A percentile compares a stretch with the other conserved stretches of the same genome.
phyloP scores from a whole-genome alignment of 345 rosid genomes.

The Salix udensis region DNA sequence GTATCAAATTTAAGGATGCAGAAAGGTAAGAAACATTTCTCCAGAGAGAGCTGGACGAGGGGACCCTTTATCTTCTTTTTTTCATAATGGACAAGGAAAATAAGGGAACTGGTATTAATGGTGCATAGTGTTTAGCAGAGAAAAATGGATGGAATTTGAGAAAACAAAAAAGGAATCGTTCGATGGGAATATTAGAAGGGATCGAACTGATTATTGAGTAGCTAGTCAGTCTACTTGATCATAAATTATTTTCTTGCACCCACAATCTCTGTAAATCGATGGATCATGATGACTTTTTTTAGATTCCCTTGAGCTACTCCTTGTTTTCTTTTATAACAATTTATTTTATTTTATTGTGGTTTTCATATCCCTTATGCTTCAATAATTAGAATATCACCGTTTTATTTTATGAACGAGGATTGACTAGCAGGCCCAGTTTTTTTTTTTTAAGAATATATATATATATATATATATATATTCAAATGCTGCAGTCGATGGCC shows the following conservation, averaged over 20 bases:
- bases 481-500: constrained; percentile 11
- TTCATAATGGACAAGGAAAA: constrained; percentile 7
- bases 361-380: constrained; percentile 16
- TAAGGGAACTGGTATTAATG: background rate
- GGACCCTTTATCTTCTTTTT: background rate
- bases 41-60: background rate
- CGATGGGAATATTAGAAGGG: constrained; percentile 12
- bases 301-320: background rate
- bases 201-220: background rate
- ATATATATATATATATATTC: background rate
- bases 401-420: constrained; percentile 33
- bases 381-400: constrained; percentile 37
- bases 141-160: background rate
- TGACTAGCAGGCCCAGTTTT: constrained; percentile 26
- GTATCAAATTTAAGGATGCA: constrained; percentile 1
- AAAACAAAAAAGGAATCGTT: constrained; percentile 10
- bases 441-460: no score
- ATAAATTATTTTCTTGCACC: background rate
- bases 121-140: background rate
- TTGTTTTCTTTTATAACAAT: background rate
- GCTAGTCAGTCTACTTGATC: background rate
- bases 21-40: constrained; percentile 2
- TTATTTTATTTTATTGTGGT: background rate
- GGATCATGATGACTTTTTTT: constrained; percentile 15
- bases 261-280: constrained; percentile 6